These are phyloP conservation scores for Tulasnella sp. DNA, from an alignment of 768 basidiomycete genomes.

Conservation along the genomic window DNA sequence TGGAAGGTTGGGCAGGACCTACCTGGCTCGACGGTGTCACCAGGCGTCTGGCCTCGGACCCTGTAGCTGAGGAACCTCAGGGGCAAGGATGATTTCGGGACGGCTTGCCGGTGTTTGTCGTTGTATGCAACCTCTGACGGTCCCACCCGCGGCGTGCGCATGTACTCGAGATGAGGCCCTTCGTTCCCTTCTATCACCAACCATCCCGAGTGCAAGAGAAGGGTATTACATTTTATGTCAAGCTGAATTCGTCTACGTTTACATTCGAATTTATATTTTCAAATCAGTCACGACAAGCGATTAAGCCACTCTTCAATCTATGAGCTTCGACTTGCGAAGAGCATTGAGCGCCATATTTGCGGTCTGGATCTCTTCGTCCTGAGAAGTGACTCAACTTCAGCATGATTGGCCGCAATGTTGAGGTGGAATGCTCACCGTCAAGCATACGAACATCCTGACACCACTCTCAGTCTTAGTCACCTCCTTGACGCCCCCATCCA, in stretches of 20 bases:
- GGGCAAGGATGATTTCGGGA: too few relatives aligned
- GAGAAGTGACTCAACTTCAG: not conserved
- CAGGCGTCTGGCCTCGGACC: too few relatives aligned
- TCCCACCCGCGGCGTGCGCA: too few relatives aligned
- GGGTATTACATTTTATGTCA: not conserved
- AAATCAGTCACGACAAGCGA: not conserved
- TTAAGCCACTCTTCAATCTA: not conserved
- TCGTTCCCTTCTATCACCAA: not conserved
- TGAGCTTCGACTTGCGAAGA: not conserved
- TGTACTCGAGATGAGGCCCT: too few relatives aligned
- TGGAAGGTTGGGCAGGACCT: too few relatives aligned
- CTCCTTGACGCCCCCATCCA: constrained; percentile 45
- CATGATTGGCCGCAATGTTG: not conserved
- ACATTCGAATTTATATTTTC: not conserved
- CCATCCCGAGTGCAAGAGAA: not conserved
- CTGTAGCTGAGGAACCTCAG: too few relatives aligned
- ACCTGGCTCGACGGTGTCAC: too few relatives aligned
- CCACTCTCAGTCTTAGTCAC: constrained; percentile 38
- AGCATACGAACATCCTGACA: constrained; percentile 52
- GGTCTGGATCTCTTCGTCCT: constrained; percentile 30
- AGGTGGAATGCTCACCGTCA: constrained; percentile 44
- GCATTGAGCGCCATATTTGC: constrained; percentile 27
- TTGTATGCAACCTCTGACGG: too few relatives aligned
- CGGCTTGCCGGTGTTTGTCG: too few relatives aligned
- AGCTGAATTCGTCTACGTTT: not conserved